Base-by-base conservation (phyloP, 495 filamentous ascomycete genomes). In the Cenococcum geophilum region DNA sequence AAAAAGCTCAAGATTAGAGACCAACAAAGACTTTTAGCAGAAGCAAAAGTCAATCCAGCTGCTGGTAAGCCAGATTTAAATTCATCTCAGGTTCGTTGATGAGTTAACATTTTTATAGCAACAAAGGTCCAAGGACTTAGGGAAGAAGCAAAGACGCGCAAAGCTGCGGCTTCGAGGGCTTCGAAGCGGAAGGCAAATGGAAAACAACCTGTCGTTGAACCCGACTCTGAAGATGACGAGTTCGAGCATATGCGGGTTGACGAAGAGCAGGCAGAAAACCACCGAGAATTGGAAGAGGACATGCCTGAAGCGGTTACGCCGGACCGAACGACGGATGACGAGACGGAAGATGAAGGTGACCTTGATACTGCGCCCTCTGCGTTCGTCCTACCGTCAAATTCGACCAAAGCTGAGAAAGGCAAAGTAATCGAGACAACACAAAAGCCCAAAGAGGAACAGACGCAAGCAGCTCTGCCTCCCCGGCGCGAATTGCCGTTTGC, bases 1-100 rank as follows among this genome's bases (percentile, higher is more conserved):
- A 96, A 96, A 74, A 96, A 96, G 73, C 76, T 89, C n/a, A 95
- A 93, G 73, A 92, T 96, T 22, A 77, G 89, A 32, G 86, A 92
- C 62, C 88, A 93, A 70, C 86, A 90, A 62, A 79, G 85, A 20
- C 66, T 91, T 9, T 71, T 93, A 5, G 80, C 78, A 16, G 76
- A 77, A n/a, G 81, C 83, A 6, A 83, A 79, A 40, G 71, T 82
- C 9, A 82, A 87, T 68, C 72, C 77, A 0, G 67, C 72, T 0
- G 61, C 60, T 16, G 71, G 67, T 64, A 65, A 66, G 67, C 50
- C 16, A 23, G 45, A 58, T 3, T 35, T 25, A 18, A 48, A 6
- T 16, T 11, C 32, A 20, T 32, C 2, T 32, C 6, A 2, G 27
- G 27, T 32, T 6, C 27, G 27, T 32, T 32, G 27, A 32, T 32